Percentiles rank a stretch among this genome's conserved stretches.
phyloP scores from a whole-genome alignment of 495 filamentous ascomycete species.

The Astrocystis sublimbata region DNA sequence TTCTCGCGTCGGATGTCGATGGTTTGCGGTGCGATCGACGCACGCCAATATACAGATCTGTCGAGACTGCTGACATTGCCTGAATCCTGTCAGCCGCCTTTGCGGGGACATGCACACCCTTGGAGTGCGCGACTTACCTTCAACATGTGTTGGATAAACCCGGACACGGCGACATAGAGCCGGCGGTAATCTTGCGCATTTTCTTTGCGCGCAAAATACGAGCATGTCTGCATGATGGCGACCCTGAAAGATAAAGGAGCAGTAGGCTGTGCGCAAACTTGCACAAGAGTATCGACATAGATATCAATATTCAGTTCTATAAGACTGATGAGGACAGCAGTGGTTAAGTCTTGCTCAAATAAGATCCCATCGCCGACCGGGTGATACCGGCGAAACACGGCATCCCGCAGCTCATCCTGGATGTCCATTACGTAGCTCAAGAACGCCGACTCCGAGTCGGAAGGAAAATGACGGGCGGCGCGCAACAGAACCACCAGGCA shows the following conservation, averaged over 20 bases:
- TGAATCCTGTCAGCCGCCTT: slow-evolving; percentile 29
- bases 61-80: slow-evolving; percentile 43
- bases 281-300: slow-evolving; percentile 53
- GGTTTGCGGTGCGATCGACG: slow-evolving; percentile 39
- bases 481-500: slow-evolving; percentile 61
- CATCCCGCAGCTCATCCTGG: slow-evolving; percentile 64
- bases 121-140: slow-evolving; percentile 38
- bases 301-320: slow-evolving; percentile 58
- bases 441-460: slow-evolving; percentile 60
- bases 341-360: slow-evolving; percentile 62
- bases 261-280: slow-evolving; percentile 53
- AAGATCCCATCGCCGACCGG: slow-evolving; percentile 44
- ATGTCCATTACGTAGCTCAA: slow-evolving; percentile 66
- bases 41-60: slow-evolving; percentile 45
- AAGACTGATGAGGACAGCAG: slow-evolving; percentile 64
- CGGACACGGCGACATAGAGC: slow-evolving; percentile 54
- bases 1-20: slow-evolving; percentile 35
- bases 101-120: background rate
- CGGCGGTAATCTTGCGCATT: slow-evolving; percentile 51
- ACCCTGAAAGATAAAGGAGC: slow-evolving; percentile 62
- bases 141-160: slow-evolving; percentile 56
- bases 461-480: slow-evolving; percentile 59
- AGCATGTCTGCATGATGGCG: slow-evolving; percentile 57
- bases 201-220: slow-evolving; percentile 54
- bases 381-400: slow-evolving; percentile 57